phyloP scores from a whole-genome alignment of 1,284 basidiomycete species.

The Porogramme epimiltina region DNA sequence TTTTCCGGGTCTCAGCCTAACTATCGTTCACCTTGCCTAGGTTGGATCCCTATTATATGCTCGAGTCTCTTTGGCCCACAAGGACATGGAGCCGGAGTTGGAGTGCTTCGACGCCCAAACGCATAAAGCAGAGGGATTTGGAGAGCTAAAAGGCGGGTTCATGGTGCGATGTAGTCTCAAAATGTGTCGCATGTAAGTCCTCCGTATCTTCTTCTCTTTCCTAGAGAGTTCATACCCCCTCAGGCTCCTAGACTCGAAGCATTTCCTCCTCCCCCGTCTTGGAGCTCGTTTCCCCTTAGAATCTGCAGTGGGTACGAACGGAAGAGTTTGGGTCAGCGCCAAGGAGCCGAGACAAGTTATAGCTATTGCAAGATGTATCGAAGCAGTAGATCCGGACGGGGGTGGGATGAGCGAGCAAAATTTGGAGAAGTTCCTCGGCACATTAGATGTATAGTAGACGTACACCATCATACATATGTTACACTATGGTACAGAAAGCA shows the following conservation, averaged over 20 bases:
- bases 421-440: conserved; percentile 54
- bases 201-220: not conserved
- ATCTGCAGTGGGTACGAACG: conserved; percentile 79
- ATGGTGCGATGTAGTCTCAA: conserved; percentile 73
- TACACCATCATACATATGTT: conserved; percentile 7
- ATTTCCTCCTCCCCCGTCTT: conserved; percentile 75
- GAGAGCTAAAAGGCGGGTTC: conserved; percentile 82
- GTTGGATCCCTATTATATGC: conserved; percentile 83
- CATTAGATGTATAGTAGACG: conserved; percentile 51
- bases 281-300: conserved; percentile 78
- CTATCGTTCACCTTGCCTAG: conserved; percentile 43
- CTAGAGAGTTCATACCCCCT: not conserved
- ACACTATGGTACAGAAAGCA: conserved; percentile 16
- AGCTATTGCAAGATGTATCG: conserved; percentile 67
- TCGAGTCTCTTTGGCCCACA: conserved; percentile 82
- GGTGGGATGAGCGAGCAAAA: conserved; percentile 53
- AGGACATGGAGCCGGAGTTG: conserved; percentile 88
- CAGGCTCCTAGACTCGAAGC: conserved; percentile 68
- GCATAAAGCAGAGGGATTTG: conserved; percentile 81
- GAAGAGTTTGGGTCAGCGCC: conserved; percentile 78
- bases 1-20: not conserved
- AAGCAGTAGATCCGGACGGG: conserved; percentile 69
- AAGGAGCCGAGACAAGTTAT: conserved; percentile 71
- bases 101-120: conserved; percentile 88
- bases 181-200: conserved; percentile 74